A percentile compares a stretch with the other conserved stretches of the same genome.
phyloP scores from a whole-genome alignment of 768 basidiomycete species.

The Suillus tomentosus region DNA sequence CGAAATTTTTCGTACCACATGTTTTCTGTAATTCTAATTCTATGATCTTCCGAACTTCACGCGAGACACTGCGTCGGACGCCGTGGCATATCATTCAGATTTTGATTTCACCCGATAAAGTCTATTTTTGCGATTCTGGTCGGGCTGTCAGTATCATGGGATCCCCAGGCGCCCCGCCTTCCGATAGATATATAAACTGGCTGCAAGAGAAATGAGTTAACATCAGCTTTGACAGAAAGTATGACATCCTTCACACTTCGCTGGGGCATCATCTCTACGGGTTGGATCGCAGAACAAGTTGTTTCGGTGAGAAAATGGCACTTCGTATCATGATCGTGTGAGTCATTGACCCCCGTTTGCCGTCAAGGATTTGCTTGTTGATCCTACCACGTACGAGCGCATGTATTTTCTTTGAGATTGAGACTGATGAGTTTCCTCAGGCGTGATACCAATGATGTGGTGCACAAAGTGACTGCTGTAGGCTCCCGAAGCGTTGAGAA shows the following conservation, averaged over 20 bases:
- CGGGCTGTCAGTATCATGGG: not conserved
- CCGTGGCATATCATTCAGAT: not conserved
- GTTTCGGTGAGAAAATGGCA: constrained; percentile 36
- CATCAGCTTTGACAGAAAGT: not conserved
- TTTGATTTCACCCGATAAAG: not conserved
- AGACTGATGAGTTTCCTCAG: constrained; percentile 19
- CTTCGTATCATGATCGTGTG: not conserved
- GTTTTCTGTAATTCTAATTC: not conserved
- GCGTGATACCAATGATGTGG: constrained; percentile 38
- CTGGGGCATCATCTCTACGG: constrained; percentile 58
- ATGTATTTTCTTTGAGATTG: constrained; percentile 14
- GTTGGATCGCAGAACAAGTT: constrained; percentile 47
- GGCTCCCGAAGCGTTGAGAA: constrained; percentile 50
- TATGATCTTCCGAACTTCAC: not conserved
- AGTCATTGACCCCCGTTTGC: not conserved
- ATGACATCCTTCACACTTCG: constrained; percentile 33
- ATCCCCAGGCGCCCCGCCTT: not conserved
- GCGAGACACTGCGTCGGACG: not conserved
- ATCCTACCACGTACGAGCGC: constrained; percentile 42
- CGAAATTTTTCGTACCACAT: not conserved
- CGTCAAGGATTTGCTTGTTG: constrained; percentile 45
- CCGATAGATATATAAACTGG: not conserved
- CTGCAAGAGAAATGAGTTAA: not conserved
- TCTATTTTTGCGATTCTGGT: not conserved
- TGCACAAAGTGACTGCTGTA: constrained; percentile 43